phyloP scores from a whole-genome alignment of 2,329 filamentous ascomycete species.

The Epichloe gansuensis region DNA sequence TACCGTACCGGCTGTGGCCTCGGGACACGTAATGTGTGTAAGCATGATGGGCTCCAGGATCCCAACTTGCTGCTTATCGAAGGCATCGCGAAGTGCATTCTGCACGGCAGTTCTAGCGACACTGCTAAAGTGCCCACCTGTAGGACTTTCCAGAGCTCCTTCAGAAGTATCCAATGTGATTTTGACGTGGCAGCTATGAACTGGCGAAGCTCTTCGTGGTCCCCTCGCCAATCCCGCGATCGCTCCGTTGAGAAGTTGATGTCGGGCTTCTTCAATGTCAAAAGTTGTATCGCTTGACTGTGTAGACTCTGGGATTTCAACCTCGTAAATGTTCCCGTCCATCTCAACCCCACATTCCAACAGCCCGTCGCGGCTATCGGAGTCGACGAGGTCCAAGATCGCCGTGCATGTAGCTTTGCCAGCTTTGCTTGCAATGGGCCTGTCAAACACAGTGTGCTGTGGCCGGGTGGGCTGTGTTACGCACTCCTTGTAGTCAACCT shows the following conservation, averaged over 20 bases:
- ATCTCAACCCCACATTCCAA: constrained; percentile 33
- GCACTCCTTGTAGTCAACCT: constrained; percentile 90
- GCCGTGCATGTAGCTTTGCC: constrained; percentile 68
- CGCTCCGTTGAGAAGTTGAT: constrained; percentile 63
- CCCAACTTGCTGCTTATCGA: constrained; percentile 39
- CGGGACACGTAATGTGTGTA: constrained; percentile 73
- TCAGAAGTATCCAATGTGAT: constrained; percentile 54
- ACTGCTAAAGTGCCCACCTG: constrained; percentile 56
- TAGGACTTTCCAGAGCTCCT: constrained; percentile 42
- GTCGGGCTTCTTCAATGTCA: constrained; percentile 36
- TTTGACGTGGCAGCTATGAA: constrained; percentile 62
- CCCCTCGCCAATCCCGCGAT: constrained; percentile 76
- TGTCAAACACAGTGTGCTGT: constrained; percentile 57
- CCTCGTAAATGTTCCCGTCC: constrained; percentile 59
- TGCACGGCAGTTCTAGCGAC: constrained; percentile 50
- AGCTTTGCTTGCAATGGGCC: constrained; percentile 64
- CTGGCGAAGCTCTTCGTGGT: constrained; percentile 64
- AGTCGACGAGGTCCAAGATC: constrained; percentile 47
- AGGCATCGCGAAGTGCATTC: constrained; percentile 51
- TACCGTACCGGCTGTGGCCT: constrained; percentile 66
- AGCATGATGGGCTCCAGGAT: constrained; percentile 93
- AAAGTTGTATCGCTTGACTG: constrained; percentile 35
- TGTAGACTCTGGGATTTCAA: constrained; percentile 37
- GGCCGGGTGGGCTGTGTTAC: constrained; percentile 44
- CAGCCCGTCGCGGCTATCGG: constrained; percentile 23